A percentile compares a stretch with the other conserved stretches of the same genome.
These are phyloP conservation scores for Babesia ovata DNA, from an alignment of 169 alveolate genomes.

Conservation along the genomic window DNA sequence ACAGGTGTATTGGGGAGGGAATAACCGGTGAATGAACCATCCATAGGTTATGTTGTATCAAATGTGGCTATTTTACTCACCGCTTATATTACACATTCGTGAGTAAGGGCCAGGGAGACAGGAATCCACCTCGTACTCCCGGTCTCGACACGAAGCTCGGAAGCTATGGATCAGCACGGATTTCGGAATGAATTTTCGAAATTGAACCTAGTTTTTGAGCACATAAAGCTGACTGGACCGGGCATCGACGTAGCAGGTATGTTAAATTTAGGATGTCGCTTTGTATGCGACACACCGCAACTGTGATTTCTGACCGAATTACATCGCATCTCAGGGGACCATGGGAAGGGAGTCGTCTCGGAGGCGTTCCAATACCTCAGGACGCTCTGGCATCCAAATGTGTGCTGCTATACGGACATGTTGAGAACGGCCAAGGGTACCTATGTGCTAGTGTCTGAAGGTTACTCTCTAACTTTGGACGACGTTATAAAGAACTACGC, in stretches of 20 bases:
- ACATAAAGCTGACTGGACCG: neutral
- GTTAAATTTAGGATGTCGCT: neutral
- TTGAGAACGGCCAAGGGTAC: conserved; percentile 19
- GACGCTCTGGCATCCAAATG: conserved; percentile 51
- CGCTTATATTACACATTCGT: too few relatives aligned
- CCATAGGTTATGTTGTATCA: too few relatives aligned
- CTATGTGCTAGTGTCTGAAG: conserved; percentile 48
- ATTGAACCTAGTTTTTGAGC: conserved; percentile 2
- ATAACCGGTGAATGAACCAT: too few relatives aligned
- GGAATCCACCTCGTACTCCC: too few relatives aligned
- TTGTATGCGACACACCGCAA: neutral
- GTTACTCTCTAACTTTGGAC: conserved; percentile 52
- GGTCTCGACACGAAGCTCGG: too few relatives aligned
- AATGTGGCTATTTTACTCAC: too few relatives aligned
- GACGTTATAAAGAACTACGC: conserved; percentile 10
- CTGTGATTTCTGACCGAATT: neutral
- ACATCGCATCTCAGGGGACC: neutral
- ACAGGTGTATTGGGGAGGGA: too few relatives aligned
- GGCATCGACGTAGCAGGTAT: neutral
- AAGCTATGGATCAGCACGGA: too few relatives aligned
- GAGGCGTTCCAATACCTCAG: conserved; percentile 60
- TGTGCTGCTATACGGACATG: conserved; percentile 56
- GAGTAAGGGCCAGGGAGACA: too few relatives aligned
- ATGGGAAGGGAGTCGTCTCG: conserved; percentile 34
- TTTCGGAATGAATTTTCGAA: neutral